These are phyloP conservation scores for Scutellaria baicalensis DNA, from an alignment of 257 asterid species.

Conservation along the genomic window DNA sequence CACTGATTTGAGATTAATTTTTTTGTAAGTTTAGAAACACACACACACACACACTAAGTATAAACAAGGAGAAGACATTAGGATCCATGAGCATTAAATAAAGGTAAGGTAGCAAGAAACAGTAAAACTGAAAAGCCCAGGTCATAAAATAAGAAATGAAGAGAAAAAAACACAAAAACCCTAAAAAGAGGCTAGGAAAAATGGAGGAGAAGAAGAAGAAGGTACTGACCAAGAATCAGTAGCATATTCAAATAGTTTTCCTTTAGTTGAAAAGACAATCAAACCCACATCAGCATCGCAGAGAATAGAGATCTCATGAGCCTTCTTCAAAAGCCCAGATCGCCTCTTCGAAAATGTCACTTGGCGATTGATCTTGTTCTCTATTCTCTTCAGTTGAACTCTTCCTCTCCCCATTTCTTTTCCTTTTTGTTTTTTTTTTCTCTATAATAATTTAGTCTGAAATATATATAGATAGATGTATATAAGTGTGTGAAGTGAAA, in stretches of 20 bases:
- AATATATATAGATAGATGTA: not conserved
- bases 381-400: conserved; percentile 77
- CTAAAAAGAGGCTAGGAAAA: not conserved
- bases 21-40: too few species aligned
- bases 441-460: too few species aligned
- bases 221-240: conserved; percentile 85
- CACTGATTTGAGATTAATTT: too few species aligned
- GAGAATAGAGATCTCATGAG: conserved; percentile 79
- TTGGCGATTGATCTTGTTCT: conserved; percentile 78
- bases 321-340: conserved; percentile 72
- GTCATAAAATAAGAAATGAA: not conserved
- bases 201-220: not conserved
- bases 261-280: conserved; percentile 75
- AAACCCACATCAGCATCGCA: conserved; percentile 85
- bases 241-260: conserved; percentile 70
- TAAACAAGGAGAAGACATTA: too few species aligned
- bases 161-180: too few species aligned
- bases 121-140: too few species aligned
- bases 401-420: conserved; percentile 72
- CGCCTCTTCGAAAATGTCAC: conserved; percentile 81
- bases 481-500: too few species aligned
- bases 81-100: too few species aligned
- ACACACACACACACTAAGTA: too few species aligned
- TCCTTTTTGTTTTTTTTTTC: not conserved
- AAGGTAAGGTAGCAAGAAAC: too few species aligned